Conservation (phyloP, 2,329 filamentous ascomycete species). For the Exophiala dermatitidis region DNA sequence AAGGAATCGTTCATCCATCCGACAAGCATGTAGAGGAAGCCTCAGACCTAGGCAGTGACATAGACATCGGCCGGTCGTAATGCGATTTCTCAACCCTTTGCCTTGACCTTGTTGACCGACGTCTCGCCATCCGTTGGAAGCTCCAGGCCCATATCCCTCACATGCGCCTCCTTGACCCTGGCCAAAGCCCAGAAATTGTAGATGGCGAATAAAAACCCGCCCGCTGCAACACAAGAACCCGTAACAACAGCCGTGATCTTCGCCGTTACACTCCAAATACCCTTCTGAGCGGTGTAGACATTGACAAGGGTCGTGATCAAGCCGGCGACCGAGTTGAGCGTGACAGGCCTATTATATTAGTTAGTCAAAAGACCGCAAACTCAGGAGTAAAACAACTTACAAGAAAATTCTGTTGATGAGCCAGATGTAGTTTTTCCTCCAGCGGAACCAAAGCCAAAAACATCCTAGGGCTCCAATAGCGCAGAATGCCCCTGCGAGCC, state of each 20-base stretch:
- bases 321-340: slow-evolving; percentile 46
- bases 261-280: slow-evolving; percentile 31
- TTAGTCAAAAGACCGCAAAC: not conserved
- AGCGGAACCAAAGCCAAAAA: slow-evolving; percentile 39
- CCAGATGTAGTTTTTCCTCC: slow-evolving; percentile 49
- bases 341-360: slow-evolving; percentile 25
- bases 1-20: too few species aligned
- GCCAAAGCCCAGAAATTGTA: slow-evolving; percentile 36
- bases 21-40: not conserved
- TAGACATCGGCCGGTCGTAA: slow-evolving; percentile 13
- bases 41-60: slow-evolving; percentile 3
- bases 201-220: slow-evolving; percentile 29
- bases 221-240: slow-evolving; percentile 22
- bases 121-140: slow-evolving; percentile 14
- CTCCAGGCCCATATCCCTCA: slow-evolving; percentile 28
- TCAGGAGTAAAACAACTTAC: slow-evolving; percentile 16
- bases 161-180: slow-evolving; percentile 31
- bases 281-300: slow-evolving; percentile 36
- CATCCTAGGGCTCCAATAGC: slow-evolving; percentile 38
- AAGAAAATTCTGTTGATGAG: slow-evolving; percentile 47
- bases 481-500: slow-evolving; percentile 41
- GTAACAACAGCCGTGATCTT: slow-evolving; percentile 29
- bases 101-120: slow-evolving; percentile 21
- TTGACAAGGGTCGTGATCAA: slow-evolving; percentile 45
- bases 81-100: slow-evolving; percentile 17